These are phyloP conservation scores for Hypoxylon sp. DNA, from an alignment of 2,329 filamentous ascomycete genomes.

Conservation along the genomic window DNA sequence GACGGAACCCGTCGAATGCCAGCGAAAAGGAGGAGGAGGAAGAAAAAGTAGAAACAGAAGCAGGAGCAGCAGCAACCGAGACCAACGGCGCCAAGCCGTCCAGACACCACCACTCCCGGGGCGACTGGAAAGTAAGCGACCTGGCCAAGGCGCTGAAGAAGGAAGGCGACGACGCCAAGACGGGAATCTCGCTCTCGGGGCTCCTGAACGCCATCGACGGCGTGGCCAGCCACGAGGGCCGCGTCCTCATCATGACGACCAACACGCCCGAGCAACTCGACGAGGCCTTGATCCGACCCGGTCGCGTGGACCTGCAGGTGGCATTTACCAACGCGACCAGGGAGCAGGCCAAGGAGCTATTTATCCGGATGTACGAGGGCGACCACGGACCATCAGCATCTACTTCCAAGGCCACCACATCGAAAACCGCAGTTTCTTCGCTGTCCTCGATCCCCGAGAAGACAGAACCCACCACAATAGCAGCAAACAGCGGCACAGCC, in stretches of 20 bases:
- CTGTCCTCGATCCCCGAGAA: slow-evolving; percentile 10
- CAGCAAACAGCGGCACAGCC: neutral
- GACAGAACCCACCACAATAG: slow-evolving; percentile 14
- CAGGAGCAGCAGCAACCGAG: slow-evolving; percentile 1
- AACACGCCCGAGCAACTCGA: slow-evolving; percentile 79
- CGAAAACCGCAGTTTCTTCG: slow-evolving; percentile 6
- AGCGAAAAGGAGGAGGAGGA: no score
- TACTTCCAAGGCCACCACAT: slow-evolving; percentile 8
- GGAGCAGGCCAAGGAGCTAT: slow-evolving; percentile 64
- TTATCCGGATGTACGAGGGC: slow-evolving; percentile 67
- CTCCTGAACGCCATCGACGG: slow-evolving; percentile 87
- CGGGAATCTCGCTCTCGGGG: slow-evolving; percentile 77
- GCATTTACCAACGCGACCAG: slow-evolving; percentile 67
- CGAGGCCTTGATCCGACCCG: slow-evolving; percentile 76
- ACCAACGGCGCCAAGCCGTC: slow-evolving; percentile 19
- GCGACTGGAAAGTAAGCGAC: slow-evolving; percentile 52
- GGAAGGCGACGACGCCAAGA: slow-evolving; percentile 48
- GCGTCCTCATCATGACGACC: slow-evolving; percentile 83
- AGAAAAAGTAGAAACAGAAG: no score
- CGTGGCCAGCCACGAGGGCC: slow-evolving; percentile 79
- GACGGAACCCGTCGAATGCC: slow-evolving; percentile 48
- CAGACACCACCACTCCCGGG: slow-evolving; percentile 9
- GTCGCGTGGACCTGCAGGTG: slow-evolving; percentile 75
- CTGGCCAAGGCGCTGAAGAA: slow-evolving; percentile 56
- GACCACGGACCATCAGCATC: slow-evolving; percentile 25